Base-by-base conservation (phyloP, 140 eudicot genomes). In the Stevia rebaudiana region DNA sequence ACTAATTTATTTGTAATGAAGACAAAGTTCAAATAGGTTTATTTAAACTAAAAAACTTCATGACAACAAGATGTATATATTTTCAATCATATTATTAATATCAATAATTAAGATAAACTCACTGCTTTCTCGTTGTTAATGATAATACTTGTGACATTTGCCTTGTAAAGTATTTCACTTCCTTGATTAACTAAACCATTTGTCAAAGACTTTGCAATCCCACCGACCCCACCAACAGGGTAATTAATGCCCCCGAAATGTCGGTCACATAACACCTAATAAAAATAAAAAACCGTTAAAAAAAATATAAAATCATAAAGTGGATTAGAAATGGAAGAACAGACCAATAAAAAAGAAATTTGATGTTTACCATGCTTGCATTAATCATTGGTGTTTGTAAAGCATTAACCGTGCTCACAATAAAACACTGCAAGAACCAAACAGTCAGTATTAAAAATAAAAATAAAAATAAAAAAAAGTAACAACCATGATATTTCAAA, bases 201-300 rank as follows among this genome's bases (percentile, higher is more conserved):
- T 52, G 95, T 81, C 63, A 92, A 82, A 13, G 95, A 84, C 70
- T 85, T 88, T 36, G 96, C 94, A 21, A 92, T 88, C 64, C 85
- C 95, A 41, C 98, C 98, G 7, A 92, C 98, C 70, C 98, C 98
- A 21, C 98, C 98, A 55, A 88, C 92, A 61, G 98, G 98, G 72
- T 92, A 92, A 78, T 92, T 92, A 74, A 92, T 92, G 61, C 98
- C 98, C 64, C 98, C 96, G 60, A 54, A 92, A 83, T 92, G 98
- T 49, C 96, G 83, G 73, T 92, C 98, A 79, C 98, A 88, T 56
- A 92, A 74, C 73, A 92, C 98, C 98, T 92, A 80, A 25, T 37
- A 51, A 30, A 72, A 62, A n/a, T n/a, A n/a, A n/a, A n/a, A n/a
- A n/a, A n/a, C n/a, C n/a, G n/a, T n/a, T n/a, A n/a, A 39, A 54